Percentiles rank a stretch among this genome's conserved stretches.
These are phyloP conservation scores for Penicillium concentricum DNA, from an alignment of 2,329 filamentous ascomycete species.

Conservation along the genomic window DNA sequence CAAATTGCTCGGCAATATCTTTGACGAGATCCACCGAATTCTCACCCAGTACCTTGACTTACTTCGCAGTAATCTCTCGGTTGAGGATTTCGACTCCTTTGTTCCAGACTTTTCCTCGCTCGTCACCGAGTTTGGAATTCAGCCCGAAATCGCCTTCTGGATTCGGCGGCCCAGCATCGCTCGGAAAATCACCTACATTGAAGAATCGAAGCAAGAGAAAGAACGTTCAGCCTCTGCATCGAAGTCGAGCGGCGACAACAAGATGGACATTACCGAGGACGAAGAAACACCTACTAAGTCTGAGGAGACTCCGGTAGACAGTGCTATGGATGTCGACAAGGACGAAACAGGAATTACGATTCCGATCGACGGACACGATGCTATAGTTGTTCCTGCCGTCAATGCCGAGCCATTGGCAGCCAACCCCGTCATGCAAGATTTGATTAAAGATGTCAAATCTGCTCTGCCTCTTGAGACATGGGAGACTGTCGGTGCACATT, in stretches of 20 bases:
- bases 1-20: conserved; percentile 82
- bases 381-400: conserved; percentile 13
- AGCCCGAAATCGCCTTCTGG: conserved; percentile 78
- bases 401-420: conserved; percentile 51
- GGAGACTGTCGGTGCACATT: conserved; percentile 70
- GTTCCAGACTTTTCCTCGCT: conserved; percentile 74
- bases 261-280: conserved; percentile 37
- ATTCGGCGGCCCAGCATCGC: conserved; percentile 74
- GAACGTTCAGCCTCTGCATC: conserved; percentile 23
- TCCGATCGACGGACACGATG: conserved; percentile 15
- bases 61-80: conserved; percentile 73
- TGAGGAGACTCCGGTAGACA: conserved; percentile 21
- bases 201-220: conserved; percentile 34
- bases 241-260: conserved; percentile 33
- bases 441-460: conserved; percentile 67
- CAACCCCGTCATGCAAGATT: conserved; percentile 69
- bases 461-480: conserved; percentile 64
- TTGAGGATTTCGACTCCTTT: conserved; percentile 72
- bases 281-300: conserved; percentile 19
- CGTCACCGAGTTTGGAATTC: conserved; percentile 75
- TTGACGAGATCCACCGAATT: conserved; percentile 86
- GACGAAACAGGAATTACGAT: conserved; percentile 20
- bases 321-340: conserved; percentile 38
- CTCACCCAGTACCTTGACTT: conserved; percentile 87
- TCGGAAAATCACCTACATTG: conserved; percentile 56